phyloP scores from a whole-genome alignment of 2,329 filamentous ascomycete genomes.

The Alternaria gaisen region DNA sequence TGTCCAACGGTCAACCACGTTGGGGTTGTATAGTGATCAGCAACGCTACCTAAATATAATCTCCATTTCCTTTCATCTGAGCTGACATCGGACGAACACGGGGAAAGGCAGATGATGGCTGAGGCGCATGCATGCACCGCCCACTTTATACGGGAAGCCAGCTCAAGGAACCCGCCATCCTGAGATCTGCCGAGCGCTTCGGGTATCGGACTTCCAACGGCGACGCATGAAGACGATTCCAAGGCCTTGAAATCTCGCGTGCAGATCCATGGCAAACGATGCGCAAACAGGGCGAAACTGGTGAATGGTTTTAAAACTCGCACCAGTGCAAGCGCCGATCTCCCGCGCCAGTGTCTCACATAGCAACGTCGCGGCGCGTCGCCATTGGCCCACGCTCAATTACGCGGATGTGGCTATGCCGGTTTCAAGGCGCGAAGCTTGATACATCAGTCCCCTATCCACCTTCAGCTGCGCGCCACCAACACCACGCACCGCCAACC shows the following conservation, averaged over 20 bases:
- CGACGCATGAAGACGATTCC: background rate
- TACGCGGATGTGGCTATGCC: slow-evolving; percentile 34
- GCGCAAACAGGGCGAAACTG: slow-evolving; percentile 4
- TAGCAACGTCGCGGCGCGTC: slow-evolving; percentile 18
- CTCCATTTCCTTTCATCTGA: background rate
- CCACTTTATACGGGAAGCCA: background rate
- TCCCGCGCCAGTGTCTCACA: slow-evolving; percentile 42
- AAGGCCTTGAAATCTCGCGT: background rate
- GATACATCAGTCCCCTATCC: slow-evolving; percentile 30
- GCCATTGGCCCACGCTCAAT: slow-evolving; percentile 31
- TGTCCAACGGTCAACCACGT: background rate
- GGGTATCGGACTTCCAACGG: slow-evolving; percentile 5
- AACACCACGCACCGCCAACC: slow-evolving; percentile 6
- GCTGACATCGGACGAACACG: slow-evolving; percentile 4
- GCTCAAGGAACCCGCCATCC: background rate
- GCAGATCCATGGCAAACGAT: slow-evolving; percentile 1
- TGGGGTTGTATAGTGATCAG: background rate
- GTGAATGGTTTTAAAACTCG: slow-evolving; percentile 28
- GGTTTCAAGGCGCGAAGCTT: slow-evolving; percentile 34
- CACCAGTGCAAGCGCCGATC: slow-evolving; percentile 22
- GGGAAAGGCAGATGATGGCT: background rate
- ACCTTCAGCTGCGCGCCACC: slow-evolving; percentile 11
- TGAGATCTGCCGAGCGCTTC: background rate
- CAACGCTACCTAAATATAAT: slow-evolving; percentile 3
- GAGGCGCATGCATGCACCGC: background rate